Conservation (phyloP, 805 yeast genomes). For the Cyberlindnera maclurae region DNA sequence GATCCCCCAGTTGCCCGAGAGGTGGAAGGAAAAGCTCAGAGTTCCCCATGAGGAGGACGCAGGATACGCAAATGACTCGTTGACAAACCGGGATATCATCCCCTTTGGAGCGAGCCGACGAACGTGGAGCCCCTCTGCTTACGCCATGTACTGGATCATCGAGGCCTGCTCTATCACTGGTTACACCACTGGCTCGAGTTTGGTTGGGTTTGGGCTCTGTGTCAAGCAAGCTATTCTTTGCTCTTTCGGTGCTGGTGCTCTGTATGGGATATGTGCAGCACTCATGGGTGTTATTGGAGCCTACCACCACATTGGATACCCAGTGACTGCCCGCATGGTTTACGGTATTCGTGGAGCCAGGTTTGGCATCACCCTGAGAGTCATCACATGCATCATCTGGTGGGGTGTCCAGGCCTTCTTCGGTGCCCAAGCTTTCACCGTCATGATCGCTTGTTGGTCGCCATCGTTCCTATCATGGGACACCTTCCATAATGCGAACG, state of each 20-base stretch:
- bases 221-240: constrained; percentile 24
- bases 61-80: constrained; percentile 22
- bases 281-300: constrained; percentile 23
- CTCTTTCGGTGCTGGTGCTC: constrained; percentile 23
- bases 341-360: constrained; percentile 31
- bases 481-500: constrained; percentile 25
- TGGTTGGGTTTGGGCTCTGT: constrained; percentile 23
- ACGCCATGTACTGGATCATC: constrained; percentile 31
- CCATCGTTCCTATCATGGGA: constrained; percentile 20
- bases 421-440: constrained; percentile 31
- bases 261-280: constrained; percentile 23
- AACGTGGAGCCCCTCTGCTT: constrained; percentile 31
- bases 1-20: not conserved
- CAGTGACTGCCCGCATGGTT: constrained; percentile 29
- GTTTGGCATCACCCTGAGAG: constrained; percentile 30
- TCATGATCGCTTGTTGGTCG: constrained; percentile 23
- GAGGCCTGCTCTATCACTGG: constrained; percentile 31
- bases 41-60: constrained; percentile 20
- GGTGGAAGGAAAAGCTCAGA: constrained; percentile 15
- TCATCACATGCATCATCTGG: constrained; percentile 31
- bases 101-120: constrained; percentile 30
- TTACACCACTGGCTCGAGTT: constrained; percentile 29
- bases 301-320: constrained; percentile 31
- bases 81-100: constrained; percentile 32
- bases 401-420: constrained; percentile 33